phyloP scores from a whole-genome alignment of 176 grass and related monocot genomes.

The Ampelocalamus luodianensis region DNA sequence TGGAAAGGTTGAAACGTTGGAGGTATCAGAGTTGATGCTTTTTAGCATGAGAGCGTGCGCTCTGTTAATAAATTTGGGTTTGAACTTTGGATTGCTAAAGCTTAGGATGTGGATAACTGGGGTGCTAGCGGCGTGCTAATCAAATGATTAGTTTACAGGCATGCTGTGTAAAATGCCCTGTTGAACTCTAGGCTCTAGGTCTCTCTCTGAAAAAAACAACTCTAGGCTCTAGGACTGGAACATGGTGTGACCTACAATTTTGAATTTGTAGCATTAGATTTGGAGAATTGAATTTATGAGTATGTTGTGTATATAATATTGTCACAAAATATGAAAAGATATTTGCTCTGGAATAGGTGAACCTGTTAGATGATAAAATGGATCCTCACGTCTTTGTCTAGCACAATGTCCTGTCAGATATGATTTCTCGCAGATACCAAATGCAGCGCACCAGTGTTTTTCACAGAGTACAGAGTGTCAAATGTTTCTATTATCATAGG shows the following conservation, averaged over 20 bases:
- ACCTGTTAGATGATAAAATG: background rate
- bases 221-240: background rate
- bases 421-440: background rate
- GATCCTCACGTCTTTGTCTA: background rate
- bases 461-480: background rate
- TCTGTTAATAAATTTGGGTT: background rate
- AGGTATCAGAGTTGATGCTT: slow-evolving; percentile 48
- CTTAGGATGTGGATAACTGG: background rate
- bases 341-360: background rate
- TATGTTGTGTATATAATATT: slow-evolving; percentile 7
- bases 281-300: background rate
- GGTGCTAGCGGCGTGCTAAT: background rate
- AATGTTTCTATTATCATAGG: background rate
- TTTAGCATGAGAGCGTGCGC: background rate
- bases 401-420: background rate
- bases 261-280: background rate
- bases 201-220: too few species aligned
- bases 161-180: background rate
- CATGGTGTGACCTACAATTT: background rate
- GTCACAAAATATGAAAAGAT: background rate
- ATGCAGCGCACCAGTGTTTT: background rate
- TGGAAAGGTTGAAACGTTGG: slow-evolving; percentile 39
- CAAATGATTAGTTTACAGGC: background rate
- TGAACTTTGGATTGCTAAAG: background rate
- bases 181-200: background rate